Conservation (phyloP, 2,329 filamentous ascomycete species). For the Pseudogymnoascus sp. region DNA sequence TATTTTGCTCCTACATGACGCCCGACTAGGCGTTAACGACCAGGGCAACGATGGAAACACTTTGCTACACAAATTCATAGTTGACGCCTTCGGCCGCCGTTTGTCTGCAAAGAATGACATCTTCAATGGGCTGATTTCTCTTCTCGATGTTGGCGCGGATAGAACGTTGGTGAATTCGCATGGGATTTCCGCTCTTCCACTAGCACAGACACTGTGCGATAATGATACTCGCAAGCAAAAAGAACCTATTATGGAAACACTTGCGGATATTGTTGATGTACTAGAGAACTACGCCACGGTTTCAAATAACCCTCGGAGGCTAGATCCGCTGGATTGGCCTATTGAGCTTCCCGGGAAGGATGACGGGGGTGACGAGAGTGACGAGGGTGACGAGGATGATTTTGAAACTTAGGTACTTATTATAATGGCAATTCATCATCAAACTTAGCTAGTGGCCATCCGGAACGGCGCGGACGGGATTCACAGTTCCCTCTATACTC, state of each 20-base stretch:
- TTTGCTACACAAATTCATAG: neutral
- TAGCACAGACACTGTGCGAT: neutral
- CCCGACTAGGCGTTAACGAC: neutral
- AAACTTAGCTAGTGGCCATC: neutral
- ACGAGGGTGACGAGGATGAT: neutral
- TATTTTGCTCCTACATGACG: neutral
- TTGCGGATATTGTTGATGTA: neutral
- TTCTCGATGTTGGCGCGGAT: neutral
- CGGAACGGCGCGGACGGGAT: too few relatives aligned
- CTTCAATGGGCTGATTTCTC: neutral
- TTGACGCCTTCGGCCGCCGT: neutral
- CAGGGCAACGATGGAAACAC: neutral
- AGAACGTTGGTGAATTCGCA: neutral
- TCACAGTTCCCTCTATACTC: constrained; percentile 33
- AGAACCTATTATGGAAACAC: neutral
- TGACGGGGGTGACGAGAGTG: neutral
- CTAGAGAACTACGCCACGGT: neutral
- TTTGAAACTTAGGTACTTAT: neutral
- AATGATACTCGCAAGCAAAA: neutral
- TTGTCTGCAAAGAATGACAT: neutral
- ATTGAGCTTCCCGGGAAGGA: neutral
- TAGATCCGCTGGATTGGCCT: neutral
- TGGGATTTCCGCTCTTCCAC: neutral
- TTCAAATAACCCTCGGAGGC: neutral
- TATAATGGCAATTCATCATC: neutral